phyloP scores from a whole-genome alignment of 352 stramenopile genomes.

The Globisporangium irregulare region DNA sequence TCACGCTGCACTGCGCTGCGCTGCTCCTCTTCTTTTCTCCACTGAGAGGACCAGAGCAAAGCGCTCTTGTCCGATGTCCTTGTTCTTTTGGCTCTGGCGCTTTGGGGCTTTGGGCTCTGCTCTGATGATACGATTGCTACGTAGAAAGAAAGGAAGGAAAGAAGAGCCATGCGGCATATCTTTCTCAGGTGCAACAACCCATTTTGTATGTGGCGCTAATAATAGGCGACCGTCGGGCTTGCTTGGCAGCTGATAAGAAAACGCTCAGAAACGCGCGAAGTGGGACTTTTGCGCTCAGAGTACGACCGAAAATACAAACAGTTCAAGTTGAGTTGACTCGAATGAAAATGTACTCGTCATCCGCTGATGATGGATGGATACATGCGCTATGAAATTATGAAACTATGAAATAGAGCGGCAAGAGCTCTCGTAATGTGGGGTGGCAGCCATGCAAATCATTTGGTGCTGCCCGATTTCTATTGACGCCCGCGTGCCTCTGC shows the following conservation, averaged over 20 bases:
- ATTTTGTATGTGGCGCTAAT: background rate
- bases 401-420: background rate
- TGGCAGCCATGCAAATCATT: background rate
- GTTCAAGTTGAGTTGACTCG: background rate
- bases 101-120: too few species aligned
- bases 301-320: background rate
- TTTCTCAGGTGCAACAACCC: background rate
- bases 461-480: background rate
- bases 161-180: background rate
- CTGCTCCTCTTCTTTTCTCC: background rate
- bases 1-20: background rate
- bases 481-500: background rate
- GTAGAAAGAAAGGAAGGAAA: conserved; percentile 1
- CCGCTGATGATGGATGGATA: background rate
- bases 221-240: background rate
- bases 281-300: background rate
- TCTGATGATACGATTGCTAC: background rate
- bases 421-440: background rate
- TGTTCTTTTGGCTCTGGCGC: background rate
- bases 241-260: background rate
- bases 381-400: background rate
- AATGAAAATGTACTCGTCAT: background rate
- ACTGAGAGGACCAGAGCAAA: background rate
- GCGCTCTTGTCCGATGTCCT: background rate
- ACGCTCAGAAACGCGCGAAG: background rate